Evolutionary conservation across 1,284 basidiomycete species (phyloP), one percentile per base, ranked within the genome.

Genomic region (Sparassis latifolia): DNA sequence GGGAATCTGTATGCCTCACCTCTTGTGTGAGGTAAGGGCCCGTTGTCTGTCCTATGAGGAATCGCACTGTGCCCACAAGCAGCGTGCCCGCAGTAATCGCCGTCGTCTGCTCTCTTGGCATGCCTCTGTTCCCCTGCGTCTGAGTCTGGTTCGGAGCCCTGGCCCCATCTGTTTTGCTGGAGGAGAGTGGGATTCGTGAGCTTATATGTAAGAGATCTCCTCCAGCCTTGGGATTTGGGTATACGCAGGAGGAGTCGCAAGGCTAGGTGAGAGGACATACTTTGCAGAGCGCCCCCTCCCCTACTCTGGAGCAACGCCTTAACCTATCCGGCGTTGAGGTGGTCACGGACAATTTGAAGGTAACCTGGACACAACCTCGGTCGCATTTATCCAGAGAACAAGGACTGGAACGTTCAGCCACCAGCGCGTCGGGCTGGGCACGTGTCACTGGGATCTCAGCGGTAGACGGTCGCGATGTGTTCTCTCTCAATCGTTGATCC

Each of bases 391-490:
- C 33, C 32, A 6, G 33, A 32, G 30, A 27, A 33, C 35, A 33
- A 45, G 37, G 42, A 41, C 40, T 6, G 35, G 5, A 28, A n/a
- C 49, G 39, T 41, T 42, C 49, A 45, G 49, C 49, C 49, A 50
- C 49, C 37, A 40, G 39, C 49, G 49, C 28, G 33, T 7, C 28
- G 5, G 40, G 7, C 27, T 7, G 7, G 10, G 5, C 40, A 42
- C 35, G 35, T 37, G 35, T 12, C 12, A 37, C 35, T 12, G 35
- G 20, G 20, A 20, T 20, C 20, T 20, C 20, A 20, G 20, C 20
- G 20, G 20, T 20, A 20, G 20, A 20, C 20, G 20, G 20, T 20
- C 20, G 20, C 20, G 20, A 20, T 20, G 20, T 20, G 20, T 20
- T 20, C 20, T 20, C 20, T 20, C 20, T 20, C 20, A 20, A 20